phyloP scores from a whole-genome alignment of 2,329 filamentous ascomycete species.

The Clonostachys chloroleuca region DNA sequence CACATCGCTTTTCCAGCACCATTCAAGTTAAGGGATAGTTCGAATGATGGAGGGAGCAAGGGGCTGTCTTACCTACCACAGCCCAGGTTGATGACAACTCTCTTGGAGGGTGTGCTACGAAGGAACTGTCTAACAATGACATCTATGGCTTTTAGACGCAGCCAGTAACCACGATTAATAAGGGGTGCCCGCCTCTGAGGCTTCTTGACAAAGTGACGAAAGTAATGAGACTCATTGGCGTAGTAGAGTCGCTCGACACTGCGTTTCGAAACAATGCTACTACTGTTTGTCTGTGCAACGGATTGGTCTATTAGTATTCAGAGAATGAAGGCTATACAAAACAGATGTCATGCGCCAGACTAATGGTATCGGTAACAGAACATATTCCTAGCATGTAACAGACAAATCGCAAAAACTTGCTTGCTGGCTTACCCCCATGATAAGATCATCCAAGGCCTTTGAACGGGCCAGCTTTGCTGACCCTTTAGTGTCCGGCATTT shows the following conservation, averaged over 20 bases:
- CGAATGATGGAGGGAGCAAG: not conserved
- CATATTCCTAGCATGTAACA: not conserved
- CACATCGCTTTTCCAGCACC: constrained; percentile 54
- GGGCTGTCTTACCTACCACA: constrained; percentile 73
- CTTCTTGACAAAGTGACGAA: constrained; percentile 82
- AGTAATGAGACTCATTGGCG: constrained; percentile 73
- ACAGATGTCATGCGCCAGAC: not conserved
- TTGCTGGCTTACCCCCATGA: constrained; percentile 45
- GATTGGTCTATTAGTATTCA: not conserved
- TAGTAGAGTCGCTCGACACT: constrained; percentile 90
- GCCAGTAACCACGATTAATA: constrained; percentile 86
- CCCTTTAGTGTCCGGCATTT: too few relatives aligned
- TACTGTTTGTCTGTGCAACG: constrained; percentile 66
- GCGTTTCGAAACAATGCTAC: constrained; percentile 87
- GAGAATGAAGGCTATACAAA: not conserved
- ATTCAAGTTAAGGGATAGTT: constrained; percentile 23
- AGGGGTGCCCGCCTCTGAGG: constrained; percentile 79
- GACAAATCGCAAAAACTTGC: not conserved
- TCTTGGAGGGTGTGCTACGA: constrained; percentile 45
- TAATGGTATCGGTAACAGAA: not conserved
- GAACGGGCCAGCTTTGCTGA: constrained; percentile 11
- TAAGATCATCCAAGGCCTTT: constrained; percentile 40
- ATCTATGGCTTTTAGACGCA: constrained; percentile 80
- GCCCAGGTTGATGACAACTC: constrained; percentile 78
- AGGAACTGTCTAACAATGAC: constrained; percentile 71